phyloP scores from a whole-genome alignment of 1,284 basidiomycete genomes.

The Leccinum pachyderme region DNA sequence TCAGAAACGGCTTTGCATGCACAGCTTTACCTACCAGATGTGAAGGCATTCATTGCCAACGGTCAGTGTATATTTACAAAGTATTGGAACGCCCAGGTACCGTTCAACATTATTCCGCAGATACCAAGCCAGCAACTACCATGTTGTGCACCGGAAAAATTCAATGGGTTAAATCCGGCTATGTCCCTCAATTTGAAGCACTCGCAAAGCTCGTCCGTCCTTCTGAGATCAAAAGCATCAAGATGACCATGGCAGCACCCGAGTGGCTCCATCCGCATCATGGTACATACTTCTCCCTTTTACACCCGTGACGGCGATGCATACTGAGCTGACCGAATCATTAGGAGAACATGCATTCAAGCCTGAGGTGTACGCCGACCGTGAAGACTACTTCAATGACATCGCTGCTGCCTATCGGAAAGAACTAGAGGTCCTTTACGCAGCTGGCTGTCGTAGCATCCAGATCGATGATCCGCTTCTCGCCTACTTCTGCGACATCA shows the following conservation, averaged over 20 bases:
- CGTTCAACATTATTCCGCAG: neutral
- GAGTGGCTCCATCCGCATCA: neutral
- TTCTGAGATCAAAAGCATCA: constrained; percentile 45
- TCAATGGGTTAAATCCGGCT: neutral
- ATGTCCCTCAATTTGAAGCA: neutral
- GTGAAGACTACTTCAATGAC: constrained; percentile 73
- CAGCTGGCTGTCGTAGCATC: constrained; percentile 40
- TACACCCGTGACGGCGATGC: neutral
- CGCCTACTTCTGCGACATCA: constrained; percentile 63
- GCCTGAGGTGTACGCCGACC: constrained; percentile 1
- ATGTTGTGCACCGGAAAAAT: neutral
- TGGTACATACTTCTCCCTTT: neutral
- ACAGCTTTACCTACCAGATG: constrained; percentile 39
- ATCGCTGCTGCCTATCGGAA: constrained; percentile 66
- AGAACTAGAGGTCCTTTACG: constrained; percentile 68
- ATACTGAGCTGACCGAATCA: neutral
- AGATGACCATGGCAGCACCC: neutral
- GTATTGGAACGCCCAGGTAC: constrained; percentile 8
- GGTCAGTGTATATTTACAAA: neutral
- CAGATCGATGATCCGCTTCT: constrained; percentile 72
- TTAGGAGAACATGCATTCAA: constrained; percentile 25
- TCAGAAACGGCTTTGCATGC: neutral
- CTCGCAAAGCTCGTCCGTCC: constrained; percentile 28
- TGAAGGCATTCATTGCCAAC: constrained; percentile 55
- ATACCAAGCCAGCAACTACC: neutral